Base-by-base conservation (phyloP, 139 green algal genomes). In the Chlamydomonas incerta region DNA sequence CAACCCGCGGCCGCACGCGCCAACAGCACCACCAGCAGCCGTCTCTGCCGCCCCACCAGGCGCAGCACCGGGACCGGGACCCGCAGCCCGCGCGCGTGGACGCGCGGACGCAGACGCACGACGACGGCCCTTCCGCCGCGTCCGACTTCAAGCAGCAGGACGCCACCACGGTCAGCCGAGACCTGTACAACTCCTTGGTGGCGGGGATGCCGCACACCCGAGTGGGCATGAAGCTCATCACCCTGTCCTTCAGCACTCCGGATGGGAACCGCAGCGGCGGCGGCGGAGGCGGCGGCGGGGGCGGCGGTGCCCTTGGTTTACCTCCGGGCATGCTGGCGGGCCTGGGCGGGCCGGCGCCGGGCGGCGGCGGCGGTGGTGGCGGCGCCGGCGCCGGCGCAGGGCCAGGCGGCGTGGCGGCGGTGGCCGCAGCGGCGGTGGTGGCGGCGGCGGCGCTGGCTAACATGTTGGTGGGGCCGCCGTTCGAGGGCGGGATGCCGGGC, bases 201-300 rank as follows among this genome's bases (percentile, higher is more conserved):
- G 11, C 17, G 20, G 20, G 74, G 15, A n/a, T 83, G 65, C 77
- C 77, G 77, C 29, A 83, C 41, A 83, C 77, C 1, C 63, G 63
- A 0, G 77, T 83, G 26, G 65, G 29, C 46, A 74, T 83, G 77
- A 83, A 83, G 77, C 77, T 83, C 15, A 83, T 83, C 15, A 74
- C 77, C 46, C 65, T 83, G 28, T 52, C 46, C 41, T 74, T 83
- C n/a, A 83, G 65, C 18, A n/a, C 41, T n/a, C n/a, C 20, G 0
- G 77, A 74, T 8, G 35, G 15, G 26, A 10, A 52, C 13, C 34
- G 28, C 4, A 13, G 9, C 13, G 37, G 1, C 29, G 62, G 37
- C 28, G 75, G 37, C 17, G 20, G 4, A 33, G 75, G 14, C 34
- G 35, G 1, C 18, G 35, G 24, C 21, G 75, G 41, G 6, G 60